Evolutionary conservation across 1,284 basidiomycete genomes (phyloP), one percentile per base, ranked within the genome.

Genomic region (Coniophora puteana): DNA sequence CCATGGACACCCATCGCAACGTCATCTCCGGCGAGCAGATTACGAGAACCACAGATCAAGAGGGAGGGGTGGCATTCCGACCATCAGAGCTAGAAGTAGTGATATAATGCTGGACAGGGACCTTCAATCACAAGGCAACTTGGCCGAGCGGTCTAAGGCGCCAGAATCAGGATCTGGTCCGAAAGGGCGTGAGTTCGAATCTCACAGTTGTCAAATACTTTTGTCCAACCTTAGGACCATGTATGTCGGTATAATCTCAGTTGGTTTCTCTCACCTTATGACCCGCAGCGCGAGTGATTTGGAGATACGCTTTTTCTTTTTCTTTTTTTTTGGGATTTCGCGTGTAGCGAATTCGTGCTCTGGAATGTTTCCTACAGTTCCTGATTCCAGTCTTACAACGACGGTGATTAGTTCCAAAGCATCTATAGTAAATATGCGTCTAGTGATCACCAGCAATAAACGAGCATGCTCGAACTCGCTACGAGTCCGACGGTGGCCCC

Each of bases 1-100:
- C 89, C 89, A 61, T 83, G 77, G 23, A 93, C 82, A 42, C 89
- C 89, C 89, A 93, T 92, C 7, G 10, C 37, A 49, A 51, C 44
- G 39, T 30, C 45, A 46, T 46, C 24, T 10, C 12, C 5, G 13
- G 4, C 5, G 12, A 6, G n/a, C n/a, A n/a, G n/a, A n/a, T n/a
- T n/a, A n/a, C n/a, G n/a, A n/a, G n/a, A n/a, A n/a, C n/a, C n/a
- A n/a, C n/a, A n/a, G n/a, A n/a, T n/a, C n/a, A n/a, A n/a, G n/a
- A n/a, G n/a, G n/a, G n/a, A n/a, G n/a, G n/a, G n/a, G n/a, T n/a
- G n/a, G n/a, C n/a, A n/a, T n/a, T n/a, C n/a, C n/a, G n/a, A n/a
- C n/a, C n/a, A n/a, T n/a, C n/a, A n/a, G n/a, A n/a, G n/a, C n/a
- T n/a, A n/a, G n/a, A n/a, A n/a, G n/a, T n/a, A n/a, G n/a, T n/a